Evolutionary conservation across 257 asterid genomes (phyloP).

Genomic region (Solanum habrochaites): DNA sequence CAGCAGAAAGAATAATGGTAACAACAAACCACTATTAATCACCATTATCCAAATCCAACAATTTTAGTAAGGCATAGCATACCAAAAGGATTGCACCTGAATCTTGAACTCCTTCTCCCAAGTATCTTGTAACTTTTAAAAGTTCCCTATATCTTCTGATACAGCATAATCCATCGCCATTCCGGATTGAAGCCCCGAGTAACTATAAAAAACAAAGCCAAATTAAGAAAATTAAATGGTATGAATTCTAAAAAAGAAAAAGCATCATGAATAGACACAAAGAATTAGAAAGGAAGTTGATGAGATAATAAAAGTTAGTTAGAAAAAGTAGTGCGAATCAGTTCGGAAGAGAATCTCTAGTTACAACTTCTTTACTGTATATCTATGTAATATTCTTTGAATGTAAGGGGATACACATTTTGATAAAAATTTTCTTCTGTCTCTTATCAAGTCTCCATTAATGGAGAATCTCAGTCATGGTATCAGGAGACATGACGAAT

Average conservation of each 20-base stretch:
- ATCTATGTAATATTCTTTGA: too few relatives aligned
- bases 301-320: too few relatives aligned
- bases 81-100: conserved; percentile 38
- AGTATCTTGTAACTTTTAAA: conserved; percentile 67
- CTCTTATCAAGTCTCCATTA: too few relatives aligned
- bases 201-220: conserved; percentile 24
- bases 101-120: conserved; percentile 82
- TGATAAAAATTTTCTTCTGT: too few relatives aligned
- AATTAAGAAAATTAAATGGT: not conserved
- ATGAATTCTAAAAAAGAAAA: not conserved
- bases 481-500: too few relatives aligned
- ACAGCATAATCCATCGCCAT: conserved; percentile 26
- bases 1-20: conserved; percentile 25
- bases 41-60: not conserved
- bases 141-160: conserved; percentile 33
- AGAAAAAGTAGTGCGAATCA: too few relatives aligned
- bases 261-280: not conserved
- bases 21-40: not conserved
- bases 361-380: too few relatives aligned
- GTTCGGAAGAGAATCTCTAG: too few relatives aligned
- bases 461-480: too few relatives aligned
- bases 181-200: conserved; percentile 54
- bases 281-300: not conserved
- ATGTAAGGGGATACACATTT: too few relatives aligned
- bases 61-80: not conserved